phyloP scores from a whole-genome alignment of 306 rosid genomes.

The Cicer bijugum region DNA sequence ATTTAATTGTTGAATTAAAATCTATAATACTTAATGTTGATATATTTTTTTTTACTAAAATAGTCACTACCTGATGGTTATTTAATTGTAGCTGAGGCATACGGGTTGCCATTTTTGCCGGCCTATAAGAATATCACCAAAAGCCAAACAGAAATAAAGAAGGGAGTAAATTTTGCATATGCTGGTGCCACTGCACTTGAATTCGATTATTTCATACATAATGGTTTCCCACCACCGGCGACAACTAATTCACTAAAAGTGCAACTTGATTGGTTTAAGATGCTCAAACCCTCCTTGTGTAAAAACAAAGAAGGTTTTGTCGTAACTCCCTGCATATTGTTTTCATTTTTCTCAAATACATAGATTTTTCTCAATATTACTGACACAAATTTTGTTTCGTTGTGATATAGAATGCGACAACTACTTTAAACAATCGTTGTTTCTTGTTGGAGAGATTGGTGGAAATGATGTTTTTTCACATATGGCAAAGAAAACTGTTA shows the following conservation, averaged over 20 bases:
- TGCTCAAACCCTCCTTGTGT: slow-evolving; percentile 52
- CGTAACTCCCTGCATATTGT: not conserved
- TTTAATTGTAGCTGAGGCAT: slow-evolving; percentile 54
- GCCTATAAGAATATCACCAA: slow-evolving; percentile 40
- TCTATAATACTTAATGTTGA: not conserved
- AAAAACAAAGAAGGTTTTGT: not conserved
- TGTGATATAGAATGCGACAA: not conserved
- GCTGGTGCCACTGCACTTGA: slow-evolving; percentile 60
- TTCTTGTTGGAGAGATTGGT: slow-evolving; percentile 28
- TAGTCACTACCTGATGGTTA: not conserved
- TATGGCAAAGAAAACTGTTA: not conserved
- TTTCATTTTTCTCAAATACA: not conserved
- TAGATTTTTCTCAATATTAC: not conserved
- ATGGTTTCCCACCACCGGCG: not conserved
- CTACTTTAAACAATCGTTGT: not conserved
- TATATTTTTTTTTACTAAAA: not conserved
- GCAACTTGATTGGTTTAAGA: slow-evolving; percentile 55
- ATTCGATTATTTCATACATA: slow-evolving; percentile 24
- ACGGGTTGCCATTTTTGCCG: slow-evolving; percentile 51
- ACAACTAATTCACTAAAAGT: slow-evolving; percentile 36
- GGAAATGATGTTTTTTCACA: not conserved
- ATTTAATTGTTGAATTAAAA: not conserved
- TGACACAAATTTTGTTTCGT: not conserved
- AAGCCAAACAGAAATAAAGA: not conserved
- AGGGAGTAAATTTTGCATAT: slow-evolving; percentile 61